A percentile compares a stretch with the other conserved stretches of the same genome.
Conservation (phyloP, 345 rosid species). For the Melaleuca quinquenervia region DNA sequence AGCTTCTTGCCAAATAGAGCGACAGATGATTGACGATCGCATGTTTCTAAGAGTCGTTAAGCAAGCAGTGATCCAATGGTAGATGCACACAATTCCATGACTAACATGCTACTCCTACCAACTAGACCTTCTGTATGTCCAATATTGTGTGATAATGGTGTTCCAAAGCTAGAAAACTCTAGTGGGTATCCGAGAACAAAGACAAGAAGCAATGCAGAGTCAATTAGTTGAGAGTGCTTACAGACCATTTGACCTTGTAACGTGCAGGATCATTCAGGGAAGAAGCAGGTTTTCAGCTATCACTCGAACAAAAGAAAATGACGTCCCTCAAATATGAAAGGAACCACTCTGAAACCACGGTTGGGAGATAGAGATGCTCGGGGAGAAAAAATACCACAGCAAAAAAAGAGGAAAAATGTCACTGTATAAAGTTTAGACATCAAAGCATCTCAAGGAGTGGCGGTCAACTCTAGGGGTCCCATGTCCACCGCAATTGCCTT, state of each 20-base stretch:
- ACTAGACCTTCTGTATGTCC: neutral
- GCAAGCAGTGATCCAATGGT: neutral
- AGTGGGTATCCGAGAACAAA: neutral
- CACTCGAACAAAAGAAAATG: neutral
- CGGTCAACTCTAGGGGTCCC: neutral
- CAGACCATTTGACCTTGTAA: neutral
- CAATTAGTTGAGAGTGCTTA: neutral
- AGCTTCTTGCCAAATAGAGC: neutral
- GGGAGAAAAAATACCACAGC: neutral
- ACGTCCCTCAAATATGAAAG: neutral
- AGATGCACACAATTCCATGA: neutral
- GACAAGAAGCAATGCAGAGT: neutral
- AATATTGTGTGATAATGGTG: neutral
- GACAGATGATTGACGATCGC: neutral
- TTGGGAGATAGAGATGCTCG: neutral
- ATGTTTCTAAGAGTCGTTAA: neutral
- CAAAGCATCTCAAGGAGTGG: neutral
- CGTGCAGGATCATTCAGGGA: neutral
- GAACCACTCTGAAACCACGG: neutral
- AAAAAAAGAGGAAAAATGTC: neutral
- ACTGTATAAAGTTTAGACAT: neutral
- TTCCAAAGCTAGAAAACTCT: neutral
- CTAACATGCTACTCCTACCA: neutral
- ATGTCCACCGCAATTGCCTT: neutral
- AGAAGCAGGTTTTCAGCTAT: neutral